These are phyloP conservation scores for Hirsutella thompsonii DNA, from an alignment of 2,329 filamentous ascomycete species.

Conservation along the genomic window DNA sequence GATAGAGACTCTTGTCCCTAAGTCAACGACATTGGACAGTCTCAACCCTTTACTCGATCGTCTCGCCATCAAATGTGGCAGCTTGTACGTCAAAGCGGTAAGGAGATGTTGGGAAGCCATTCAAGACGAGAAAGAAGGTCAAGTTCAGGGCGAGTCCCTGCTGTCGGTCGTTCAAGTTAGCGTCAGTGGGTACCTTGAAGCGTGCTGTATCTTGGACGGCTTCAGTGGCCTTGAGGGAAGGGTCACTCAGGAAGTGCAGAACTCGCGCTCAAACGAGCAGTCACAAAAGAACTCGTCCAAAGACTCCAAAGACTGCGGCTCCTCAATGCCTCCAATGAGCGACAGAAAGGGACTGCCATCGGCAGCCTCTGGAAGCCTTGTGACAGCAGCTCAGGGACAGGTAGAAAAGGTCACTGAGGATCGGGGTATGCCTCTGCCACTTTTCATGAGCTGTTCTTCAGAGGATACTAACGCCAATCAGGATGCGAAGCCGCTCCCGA, in stretches of 20 bases:
- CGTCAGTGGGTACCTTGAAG: slow-evolving; percentile 45
- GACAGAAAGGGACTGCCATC: too few species aligned
- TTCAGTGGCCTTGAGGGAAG: slow-evolving; percentile 43
- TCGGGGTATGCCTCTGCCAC: too few species aligned
- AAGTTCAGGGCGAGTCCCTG: slow-evolving; percentile 34
- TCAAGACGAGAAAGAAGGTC: slow-evolving; percentile 43
- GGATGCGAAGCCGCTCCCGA: too few species aligned
- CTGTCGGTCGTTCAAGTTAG: slow-evolving; percentile 39
- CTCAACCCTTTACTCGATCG: slow-evolving; percentile 48
- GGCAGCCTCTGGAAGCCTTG: too few species aligned
- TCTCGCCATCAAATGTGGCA: slow-evolving; percentile 56
- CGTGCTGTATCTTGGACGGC: slow-evolving; percentile 46
- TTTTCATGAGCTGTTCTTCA: too few species aligned
- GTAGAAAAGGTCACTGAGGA: too few species aligned
- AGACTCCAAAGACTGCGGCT: neutral
- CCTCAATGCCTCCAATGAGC: neutral
- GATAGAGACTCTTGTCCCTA: slow-evolving; percentile 38
- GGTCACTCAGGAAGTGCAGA: slow-evolving; percentile 32
- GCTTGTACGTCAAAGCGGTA: slow-evolving; percentile 63
- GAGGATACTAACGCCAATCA: too few species aligned
- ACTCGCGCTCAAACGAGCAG: slow-evolving; percentile 5
- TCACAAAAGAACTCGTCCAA: slow-evolving; percentile 1
- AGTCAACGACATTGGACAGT: slow-evolving; percentile 34
- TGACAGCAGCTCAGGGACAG: neutral
- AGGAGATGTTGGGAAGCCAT: slow-evolving; percentile 60